Conservation (phyloP, 257 asterid genomes). For the Ocimum tenuiflorum region DNA sequence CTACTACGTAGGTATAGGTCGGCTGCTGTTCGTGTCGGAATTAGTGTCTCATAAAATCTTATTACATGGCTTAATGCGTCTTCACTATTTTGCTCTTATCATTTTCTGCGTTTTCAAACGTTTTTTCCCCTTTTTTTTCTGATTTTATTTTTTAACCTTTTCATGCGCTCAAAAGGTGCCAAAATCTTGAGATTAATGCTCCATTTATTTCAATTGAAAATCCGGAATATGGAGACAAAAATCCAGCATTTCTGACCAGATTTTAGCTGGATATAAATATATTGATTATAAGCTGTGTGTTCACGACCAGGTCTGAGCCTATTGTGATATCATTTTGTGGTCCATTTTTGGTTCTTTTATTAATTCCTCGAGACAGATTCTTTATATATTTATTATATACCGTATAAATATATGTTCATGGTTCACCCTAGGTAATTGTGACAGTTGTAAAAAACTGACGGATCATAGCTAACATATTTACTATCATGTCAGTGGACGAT, state of each 20-base stretch:
- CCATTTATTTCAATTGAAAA: not conserved
- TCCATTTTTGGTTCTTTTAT: conserved; percentile 12
- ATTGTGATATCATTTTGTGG: conserved; percentile 16
- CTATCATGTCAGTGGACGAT: conserved; percentile 2
- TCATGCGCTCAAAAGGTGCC: conserved; percentile 19
- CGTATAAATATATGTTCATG: not conserved
- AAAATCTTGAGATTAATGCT: not conserved
- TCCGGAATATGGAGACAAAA: conserved; percentile 1
- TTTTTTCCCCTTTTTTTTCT: not conserved
- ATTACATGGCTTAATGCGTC: conserved; percentile 8
- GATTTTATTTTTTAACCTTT: not conserved
- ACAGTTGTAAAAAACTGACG: conserved; percentile 20
- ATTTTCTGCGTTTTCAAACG: not conserved
- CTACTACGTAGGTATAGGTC: not conserved
- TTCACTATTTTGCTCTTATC: not conserved
- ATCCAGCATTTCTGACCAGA: conserved; percentile 25
- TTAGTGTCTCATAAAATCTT: not conserved
- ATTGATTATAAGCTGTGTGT: not conserved
- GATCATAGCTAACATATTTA: conserved; percentile 13
- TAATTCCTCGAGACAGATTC: not conserved
- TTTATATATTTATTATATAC: not conserved
- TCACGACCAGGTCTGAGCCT: conserved; percentile 13
- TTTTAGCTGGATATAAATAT: conserved; percentile 3
- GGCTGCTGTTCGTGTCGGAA: no score
- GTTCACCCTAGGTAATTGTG: conserved; percentile 16